phyloP scores from a whole-genome alignment of 176 grass and related monocot genomes.

The Microstegium vimineum region DNA sequence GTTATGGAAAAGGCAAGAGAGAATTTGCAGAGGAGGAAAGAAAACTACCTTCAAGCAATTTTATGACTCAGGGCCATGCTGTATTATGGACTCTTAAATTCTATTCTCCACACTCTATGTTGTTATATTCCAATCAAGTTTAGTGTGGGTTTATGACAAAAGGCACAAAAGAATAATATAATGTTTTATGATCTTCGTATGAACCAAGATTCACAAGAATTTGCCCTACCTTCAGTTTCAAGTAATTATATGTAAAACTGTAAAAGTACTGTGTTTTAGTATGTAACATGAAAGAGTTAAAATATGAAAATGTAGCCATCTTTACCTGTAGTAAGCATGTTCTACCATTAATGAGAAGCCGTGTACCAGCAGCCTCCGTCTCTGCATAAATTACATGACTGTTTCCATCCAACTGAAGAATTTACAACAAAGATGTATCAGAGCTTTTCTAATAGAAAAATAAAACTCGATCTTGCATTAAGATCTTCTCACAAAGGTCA shows the following conservation, averaged over 20 bases:
- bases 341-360: conserved; percentile 98
- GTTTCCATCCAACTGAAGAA: conserved; percentile 88
- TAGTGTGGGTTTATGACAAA: neutral
- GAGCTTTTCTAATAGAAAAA: neutral
- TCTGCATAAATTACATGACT: conserved; percentile 98
- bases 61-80: neutral
- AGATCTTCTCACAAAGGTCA: neutral
- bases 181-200: neutral
- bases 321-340: conserved; percentile 98
- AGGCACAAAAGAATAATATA: neutral
- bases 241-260: neutral
- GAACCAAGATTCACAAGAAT: neutral
- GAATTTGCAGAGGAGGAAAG: neutral
- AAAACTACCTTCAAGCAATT: neutral
- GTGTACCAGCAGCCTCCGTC: conserved; percentile 96
- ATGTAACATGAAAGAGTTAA: conserved; percentile 13
- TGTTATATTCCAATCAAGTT: neutral
- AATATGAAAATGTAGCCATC: neutral
- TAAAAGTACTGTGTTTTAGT: neutral
- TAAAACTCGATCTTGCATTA: neutral
- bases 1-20: conserved; percentile 11
- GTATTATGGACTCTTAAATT: neutral
- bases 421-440: conserved; percentile 28
- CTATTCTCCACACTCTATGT: neutral
- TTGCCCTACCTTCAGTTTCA: conserved; percentile 4